Evolutionary conservation across 495 filamentous ascomycete species (phyloP).

Genomic region (Xylaria nigripes): DNA sequence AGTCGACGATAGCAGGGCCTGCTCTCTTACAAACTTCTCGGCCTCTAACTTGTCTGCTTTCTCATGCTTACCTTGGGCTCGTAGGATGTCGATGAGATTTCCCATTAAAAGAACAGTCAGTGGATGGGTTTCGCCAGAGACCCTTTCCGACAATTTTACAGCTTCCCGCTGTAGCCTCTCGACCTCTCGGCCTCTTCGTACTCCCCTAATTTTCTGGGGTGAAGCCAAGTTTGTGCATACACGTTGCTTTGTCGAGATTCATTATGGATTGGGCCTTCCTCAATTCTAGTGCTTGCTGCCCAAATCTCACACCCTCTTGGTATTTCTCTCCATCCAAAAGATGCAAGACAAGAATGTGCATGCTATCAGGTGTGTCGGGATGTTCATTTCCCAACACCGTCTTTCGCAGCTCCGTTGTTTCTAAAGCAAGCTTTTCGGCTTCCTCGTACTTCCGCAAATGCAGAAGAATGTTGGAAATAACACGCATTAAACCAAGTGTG

Average conservation of each 20-base stretch:
- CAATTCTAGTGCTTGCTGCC: conserved; percentile 8
- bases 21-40: no score
- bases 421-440: neutral
- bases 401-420: conserved; percentile 1
- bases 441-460: neutral
- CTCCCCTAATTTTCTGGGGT: conserved; percentile 1
- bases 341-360: conserved; percentile 9
- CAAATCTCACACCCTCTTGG: conserved; percentile 14
- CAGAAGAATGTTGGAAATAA: neutral
- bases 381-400: conserved; percentile 5
- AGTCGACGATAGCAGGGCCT: no score
- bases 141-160: neutral
- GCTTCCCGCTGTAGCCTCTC: neutral
- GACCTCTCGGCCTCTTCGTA: conserved; percentile 12
- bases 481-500: conserved; percentile 5
- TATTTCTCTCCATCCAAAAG: conserved; percentile 10
- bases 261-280: conserved; percentile 9
- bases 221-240: conserved; percentile 12
- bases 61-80: conserved; percentile 13
- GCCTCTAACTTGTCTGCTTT: no score
- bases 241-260: conserved; percentile 13
- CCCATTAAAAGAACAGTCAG: conserved; percentile 3
- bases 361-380: conserved; percentile 1
- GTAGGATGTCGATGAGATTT: conserved; percentile 9
- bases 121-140: neutral